A percentile compares a stretch with the other conserved stretches of the same genome.
Conservation (phyloP, 768 basidiomycete species). For the Dictyophora rubrovolvata region DNA sequence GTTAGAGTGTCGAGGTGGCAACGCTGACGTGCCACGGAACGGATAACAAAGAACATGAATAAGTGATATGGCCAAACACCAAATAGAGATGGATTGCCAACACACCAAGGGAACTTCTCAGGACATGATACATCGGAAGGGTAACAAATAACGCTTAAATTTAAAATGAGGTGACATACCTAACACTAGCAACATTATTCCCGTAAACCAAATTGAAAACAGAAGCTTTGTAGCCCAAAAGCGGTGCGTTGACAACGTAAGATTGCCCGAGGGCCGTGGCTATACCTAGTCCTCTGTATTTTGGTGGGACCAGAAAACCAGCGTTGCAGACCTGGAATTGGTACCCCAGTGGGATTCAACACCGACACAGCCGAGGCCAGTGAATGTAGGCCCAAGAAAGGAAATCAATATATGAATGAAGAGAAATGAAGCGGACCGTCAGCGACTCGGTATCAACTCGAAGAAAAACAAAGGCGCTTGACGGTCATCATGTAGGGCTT, state of each 20-base stretch:
- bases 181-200: conserved; percentile 67
- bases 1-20: too few species aligned
- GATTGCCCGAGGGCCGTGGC: conserved; percentile 67
- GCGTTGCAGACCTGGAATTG: conserved; percentile 68
- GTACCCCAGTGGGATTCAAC: background rate
- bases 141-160: background rate
- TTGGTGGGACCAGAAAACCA: conserved; percentile 71
- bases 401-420: background rate
- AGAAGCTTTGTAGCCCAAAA: conserved; percentile 64
- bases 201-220: conserved; percentile 90
- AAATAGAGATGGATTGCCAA: background rate
- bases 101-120: background rate
- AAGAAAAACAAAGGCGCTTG: background rate
- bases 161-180: conserved; percentile 28
- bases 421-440: background rate
- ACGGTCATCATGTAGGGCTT: background rate
- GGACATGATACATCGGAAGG: background rate
- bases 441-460: background rate
- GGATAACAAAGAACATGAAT: too few species aligned
- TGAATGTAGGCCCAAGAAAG: background rate
- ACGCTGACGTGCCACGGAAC: too few species aligned
- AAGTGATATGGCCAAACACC: too few species aligned
- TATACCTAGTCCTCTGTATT: conserved; percentile 52
- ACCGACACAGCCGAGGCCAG: background rate
- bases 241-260: conserved; percentile 73